Conservation (phyloP, 352 stramenopile genomes). For the Phytophthora colocasiae region DNA sequence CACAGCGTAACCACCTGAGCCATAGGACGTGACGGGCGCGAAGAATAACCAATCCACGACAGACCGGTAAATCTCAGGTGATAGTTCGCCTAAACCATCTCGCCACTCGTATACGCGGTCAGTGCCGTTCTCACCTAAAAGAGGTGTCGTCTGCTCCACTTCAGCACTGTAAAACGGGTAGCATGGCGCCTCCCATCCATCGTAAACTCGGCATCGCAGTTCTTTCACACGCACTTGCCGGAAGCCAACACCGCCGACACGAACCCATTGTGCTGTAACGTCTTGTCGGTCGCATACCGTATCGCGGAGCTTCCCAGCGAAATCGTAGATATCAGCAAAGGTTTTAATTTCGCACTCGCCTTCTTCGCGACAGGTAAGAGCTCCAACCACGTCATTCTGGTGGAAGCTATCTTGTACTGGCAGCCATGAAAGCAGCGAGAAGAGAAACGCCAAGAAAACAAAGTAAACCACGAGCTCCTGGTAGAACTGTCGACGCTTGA, state of each 20-base stretch:
- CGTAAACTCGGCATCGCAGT: conserved; percentile 73
- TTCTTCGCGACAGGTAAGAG: conserved; percentile 79
- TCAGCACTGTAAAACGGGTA: conserved; percentile 75
- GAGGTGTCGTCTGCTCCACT: conserved; percentile 54
- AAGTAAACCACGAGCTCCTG: conserved; percentile 89
- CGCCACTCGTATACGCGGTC: conserved; percentile 69
- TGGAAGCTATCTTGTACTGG: conserved; percentile 85
- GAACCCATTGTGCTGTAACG: conserved; percentile 75
- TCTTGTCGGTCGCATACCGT: conserved; percentile 64
- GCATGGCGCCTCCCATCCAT: conserved; percentile 66
- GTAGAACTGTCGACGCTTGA: conserved; percentile 89
- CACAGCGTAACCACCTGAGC: conserved; percentile 74
- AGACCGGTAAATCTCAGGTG: conserved; percentile 65
- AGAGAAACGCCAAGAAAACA: conserved; percentile 79
- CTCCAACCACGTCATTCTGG: conserved; percentile 85
- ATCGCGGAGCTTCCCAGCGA: conserved; percentile 58
- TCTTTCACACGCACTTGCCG: conserved; percentile 84
- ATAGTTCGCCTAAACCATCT: conserved; percentile 64
- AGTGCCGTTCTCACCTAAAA: conserved; percentile 49
- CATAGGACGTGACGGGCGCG: conserved; percentile 56
- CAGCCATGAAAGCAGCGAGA: conserved; percentile 80
- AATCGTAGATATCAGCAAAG: conserved; percentile 81
- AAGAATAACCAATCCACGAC: conserved; percentile 57
- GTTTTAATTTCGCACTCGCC: conserved; percentile 85
- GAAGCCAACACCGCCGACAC: conserved; percentile 80